Evolutionary conservation across 208 protist species (phyloP), one percentile per base, ranked within the genome.

Genomic region (Crithidia bombi): DNA sequence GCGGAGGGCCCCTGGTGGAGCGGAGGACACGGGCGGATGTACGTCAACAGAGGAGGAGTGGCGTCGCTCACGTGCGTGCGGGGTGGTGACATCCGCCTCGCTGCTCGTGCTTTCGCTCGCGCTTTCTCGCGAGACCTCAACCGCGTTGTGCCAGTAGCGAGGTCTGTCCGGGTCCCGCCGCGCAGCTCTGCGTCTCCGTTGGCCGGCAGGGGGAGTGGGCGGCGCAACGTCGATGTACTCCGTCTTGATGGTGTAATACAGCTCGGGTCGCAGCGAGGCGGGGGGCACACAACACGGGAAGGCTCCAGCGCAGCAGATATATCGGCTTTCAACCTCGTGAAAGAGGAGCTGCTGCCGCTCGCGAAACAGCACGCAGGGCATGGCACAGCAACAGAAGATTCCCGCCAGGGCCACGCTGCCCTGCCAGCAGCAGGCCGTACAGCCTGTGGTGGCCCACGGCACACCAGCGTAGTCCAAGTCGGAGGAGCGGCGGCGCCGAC

Each of bases 261-360:
- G 58, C 78, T 87, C 82, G 15, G 82, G 82, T 26, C 77, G 77
- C 55, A 81, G 63, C 25, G 66, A 33, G 26, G 54, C 52, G 19
- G 73, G 71, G 26, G 82, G 78, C 26, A 80, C 65, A 51, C 82
- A 87, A 61, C 78, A 87, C 19, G 78, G 68, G 17, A 87, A 68
- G 51, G 75, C 67, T 6, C 69, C 69, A 5, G 65, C 73, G 54
- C 82, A 87, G 65, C 82, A 87, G 44, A 83, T 65, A 33, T 87
- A 83, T 49, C 74, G 73, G 26, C 74, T 78, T 28, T 46, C 39
- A n/a, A 81, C 21, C 38, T 75, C 51, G 54, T 83, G 69, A 36
- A 83, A 69, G 41, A 87, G 74, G 0, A 87, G 73, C 32, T 23
- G 55, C 44, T 69, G 69, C 0, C 82, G 73, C 52, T 87, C 73